A percentile compares a stretch with the other conserved stretches of the same genome.
These are phyloP conservation scores for Xerocomus potaroensis DNA, from an alignment of 768 basidiomycete genomes.

Conservation along the genomic window DNA sequence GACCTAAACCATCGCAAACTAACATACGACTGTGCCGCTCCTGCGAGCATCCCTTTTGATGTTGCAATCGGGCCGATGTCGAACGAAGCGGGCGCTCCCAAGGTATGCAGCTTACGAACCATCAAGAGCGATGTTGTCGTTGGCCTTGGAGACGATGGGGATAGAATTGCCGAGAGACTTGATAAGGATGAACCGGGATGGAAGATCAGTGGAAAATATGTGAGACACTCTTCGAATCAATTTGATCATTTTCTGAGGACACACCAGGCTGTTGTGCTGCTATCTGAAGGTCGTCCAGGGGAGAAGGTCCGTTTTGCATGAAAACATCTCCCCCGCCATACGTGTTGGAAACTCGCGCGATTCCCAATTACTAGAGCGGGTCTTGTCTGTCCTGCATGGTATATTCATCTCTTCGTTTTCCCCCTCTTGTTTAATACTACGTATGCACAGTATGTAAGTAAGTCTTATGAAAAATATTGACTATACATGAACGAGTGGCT, in stretches of 20 bases:
- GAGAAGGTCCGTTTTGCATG: conserved; percentile 80
- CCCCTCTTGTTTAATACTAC: background rate
- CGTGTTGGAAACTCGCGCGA: background rate
- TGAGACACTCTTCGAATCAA: conserved; percentile 35
- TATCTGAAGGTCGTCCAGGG: conserved; percentile 85
- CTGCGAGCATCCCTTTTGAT: conserved; percentile 83
- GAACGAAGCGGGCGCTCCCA: conserved; percentile 81
- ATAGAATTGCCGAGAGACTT: conserved; percentile 69
- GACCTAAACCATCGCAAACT: conserved; percentile 91
- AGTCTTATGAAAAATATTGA: background rate
- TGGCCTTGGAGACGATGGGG: conserved; percentile 66
- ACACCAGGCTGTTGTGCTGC: conserved; percentile 73
- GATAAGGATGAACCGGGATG: conserved; percentile 87
- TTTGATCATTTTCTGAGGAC: conserved; percentile 8
- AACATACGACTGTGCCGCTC: conserved; percentile 83
- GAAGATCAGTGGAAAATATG: conserved; percentile 98
- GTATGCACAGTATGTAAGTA: background rate
- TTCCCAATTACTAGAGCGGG: background rate
- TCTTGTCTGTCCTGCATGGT: background rate
- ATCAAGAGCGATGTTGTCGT: conserved; percentile 97
- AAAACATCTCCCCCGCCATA: background rate
- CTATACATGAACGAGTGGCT: no score
- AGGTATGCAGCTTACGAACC: conserved; percentile 80
- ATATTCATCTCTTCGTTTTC: background rate
- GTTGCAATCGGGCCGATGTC: conserved; percentile 92